Conservation (phyloP, 2,329 filamentous ascomycete genomes). For the Fusarium sp. region DNA sequence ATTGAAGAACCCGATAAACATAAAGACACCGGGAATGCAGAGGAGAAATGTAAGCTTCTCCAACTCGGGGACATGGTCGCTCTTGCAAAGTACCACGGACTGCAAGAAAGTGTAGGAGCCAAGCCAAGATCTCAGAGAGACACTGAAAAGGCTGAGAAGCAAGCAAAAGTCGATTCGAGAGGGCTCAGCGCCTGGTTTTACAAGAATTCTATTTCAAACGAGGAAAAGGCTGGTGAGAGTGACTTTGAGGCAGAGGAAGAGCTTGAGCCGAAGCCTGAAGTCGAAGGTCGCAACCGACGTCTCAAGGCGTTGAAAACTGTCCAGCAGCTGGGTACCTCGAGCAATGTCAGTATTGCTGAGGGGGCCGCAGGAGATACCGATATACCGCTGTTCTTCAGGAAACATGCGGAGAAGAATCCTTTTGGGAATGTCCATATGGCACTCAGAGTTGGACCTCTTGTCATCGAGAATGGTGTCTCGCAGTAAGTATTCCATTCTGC, state of each 20-base stretch:
- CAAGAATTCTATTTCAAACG: background rate
- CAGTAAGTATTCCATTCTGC: conserved; percentile 45
- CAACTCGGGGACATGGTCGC: conserved; percentile 28
- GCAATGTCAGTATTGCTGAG: conserved; percentile 21
- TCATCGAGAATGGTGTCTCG: conserved; percentile 55
- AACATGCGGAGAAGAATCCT: conserved; percentile 49
- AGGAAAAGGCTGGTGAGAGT: background rate
- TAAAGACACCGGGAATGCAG: background rate
- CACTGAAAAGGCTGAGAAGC: background rate
- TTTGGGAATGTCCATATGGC: conserved; percentile 57
- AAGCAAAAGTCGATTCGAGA: background rate
- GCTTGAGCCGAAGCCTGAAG: background rate
- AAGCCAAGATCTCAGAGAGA: conserved; percentile 14
- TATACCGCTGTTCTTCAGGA: conserved; percentile 49
- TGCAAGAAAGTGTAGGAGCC: conserved; percentile 29
- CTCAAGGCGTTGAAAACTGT: conserved; percentile 24
- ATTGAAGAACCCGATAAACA: conserved; percentile 17
- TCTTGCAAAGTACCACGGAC: conserved; percentile 32
- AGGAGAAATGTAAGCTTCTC: conserved; percentile 20
- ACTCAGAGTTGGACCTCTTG: conserved; percentile 53
- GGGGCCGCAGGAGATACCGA: conserved; percentile 38
- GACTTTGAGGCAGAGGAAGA: conserved; percentile 19
- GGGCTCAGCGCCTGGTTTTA: background rate
- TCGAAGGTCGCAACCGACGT: background rate
- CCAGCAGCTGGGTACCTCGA: conserved; percentile 19